Evolutionary conservation across 179 eudicot genomes (phyloP).

Genomic region (Corrigiola litoralis): DNA sequence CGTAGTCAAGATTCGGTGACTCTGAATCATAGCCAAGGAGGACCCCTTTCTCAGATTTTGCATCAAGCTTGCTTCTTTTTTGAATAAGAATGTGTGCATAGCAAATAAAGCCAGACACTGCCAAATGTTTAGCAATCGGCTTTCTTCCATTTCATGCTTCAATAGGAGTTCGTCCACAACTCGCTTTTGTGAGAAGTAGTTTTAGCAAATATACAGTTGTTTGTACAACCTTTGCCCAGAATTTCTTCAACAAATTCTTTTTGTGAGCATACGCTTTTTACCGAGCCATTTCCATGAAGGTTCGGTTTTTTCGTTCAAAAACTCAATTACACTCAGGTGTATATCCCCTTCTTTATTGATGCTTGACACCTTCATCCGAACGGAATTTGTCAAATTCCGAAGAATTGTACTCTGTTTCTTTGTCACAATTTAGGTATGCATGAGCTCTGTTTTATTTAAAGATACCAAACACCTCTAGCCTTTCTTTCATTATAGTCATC

Average conservation of each 20-base stretch:
- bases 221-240: conserved; percentile 2
- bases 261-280: conserved; percentile 11
- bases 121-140: not conserved
- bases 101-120: not conserved
- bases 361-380: not conserved
- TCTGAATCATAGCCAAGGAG: not conserved
- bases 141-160: not conserved
- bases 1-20: not conserved
- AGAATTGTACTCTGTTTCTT: not conserved
- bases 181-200: not conserved
- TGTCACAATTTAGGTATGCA: not conserved
- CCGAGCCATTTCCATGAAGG: not conserved
- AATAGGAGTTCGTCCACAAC: not conserved
- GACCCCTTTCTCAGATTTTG: not conserved
- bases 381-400: not conserved
- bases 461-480: not conserved
- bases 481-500: not conserved
- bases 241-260: not conserved
- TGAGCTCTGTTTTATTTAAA: conserved; percentile 1
- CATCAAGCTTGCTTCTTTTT: not conserved
- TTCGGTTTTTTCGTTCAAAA: conserved; percentile 4
- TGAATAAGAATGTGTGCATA: not conserved
- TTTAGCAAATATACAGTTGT: not conserved
- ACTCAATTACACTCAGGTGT: not conserved
- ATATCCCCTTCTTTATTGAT: not conserved